Percentiles rank a stretch among this genome's conserved stretches.
Conservation (phyloP, 257 asterid species). For the Nicotiana sylvestris region DNA sequence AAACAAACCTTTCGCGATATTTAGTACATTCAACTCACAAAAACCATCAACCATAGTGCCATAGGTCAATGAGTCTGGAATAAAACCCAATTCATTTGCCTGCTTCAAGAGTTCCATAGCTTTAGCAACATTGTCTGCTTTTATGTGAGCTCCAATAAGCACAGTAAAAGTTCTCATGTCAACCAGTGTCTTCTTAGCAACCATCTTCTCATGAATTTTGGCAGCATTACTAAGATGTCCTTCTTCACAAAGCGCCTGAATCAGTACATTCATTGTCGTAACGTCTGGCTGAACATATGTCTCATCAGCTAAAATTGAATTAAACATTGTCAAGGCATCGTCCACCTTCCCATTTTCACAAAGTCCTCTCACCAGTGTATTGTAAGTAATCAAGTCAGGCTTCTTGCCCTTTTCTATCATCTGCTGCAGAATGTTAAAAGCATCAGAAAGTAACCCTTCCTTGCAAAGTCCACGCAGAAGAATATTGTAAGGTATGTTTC, state of each 20-base stretch:
- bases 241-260: constrained; percentile 60
- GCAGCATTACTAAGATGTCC: constrained; percentile 48
- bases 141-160: constrained; percentile 54
- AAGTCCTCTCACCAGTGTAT: constrained; percentile 46
- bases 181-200: constrained; percentile 23
- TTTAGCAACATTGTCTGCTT: constrained; percentile 39
- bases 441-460: constrained; percentile 44
- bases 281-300: constrained; percentile 45
- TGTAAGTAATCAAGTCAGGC: constrained; percentile 54
- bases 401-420: constrained; percentile 48
- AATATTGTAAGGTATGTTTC: constrained; percentile 39
- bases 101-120: constrained; percentile 51
- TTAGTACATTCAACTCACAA: constrained; percentile 42
- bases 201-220: constrained; percentile 39
- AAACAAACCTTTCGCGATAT: constrained; percentile 68
- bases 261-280: constrained; percentile 37
- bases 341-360: constrained; percentile 49
- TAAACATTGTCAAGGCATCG: constrained; percentile 43
- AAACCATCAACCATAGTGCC: constrained; percentile 52
- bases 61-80: constrained; percentile 43
- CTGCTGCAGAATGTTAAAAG: constrained; percentile 40
- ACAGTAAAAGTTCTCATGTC: constrained; percentile 36
- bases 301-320: constrained; percentile 38
- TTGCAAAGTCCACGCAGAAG: constrained; percentile 58
- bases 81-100: constrained; percentile 32